These are phyloP conservation scores for Exophiala bonariae DNA, from an alignment of 2,329 filamentous ascomycete species.

Conservation along the genomic window DNA sequence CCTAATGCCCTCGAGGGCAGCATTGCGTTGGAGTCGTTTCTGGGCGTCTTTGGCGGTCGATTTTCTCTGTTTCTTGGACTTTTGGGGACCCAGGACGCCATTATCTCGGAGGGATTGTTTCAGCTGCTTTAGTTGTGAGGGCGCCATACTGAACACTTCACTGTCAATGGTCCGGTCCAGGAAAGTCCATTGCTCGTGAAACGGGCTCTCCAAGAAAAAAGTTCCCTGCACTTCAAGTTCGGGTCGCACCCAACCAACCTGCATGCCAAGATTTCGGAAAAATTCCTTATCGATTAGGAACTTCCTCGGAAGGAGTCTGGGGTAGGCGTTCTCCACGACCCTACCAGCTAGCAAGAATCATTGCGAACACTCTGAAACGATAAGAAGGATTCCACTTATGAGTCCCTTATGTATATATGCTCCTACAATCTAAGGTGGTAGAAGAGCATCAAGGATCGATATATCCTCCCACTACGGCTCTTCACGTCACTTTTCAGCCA, in stretches of 20 bases:
- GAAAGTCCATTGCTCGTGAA: not conserved
- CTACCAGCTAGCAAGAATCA: too few relatives aligned
- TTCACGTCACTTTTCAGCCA: too few relatives aligned
- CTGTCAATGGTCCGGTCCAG: not conserved
- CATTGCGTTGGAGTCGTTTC: constrained; percentile 73
- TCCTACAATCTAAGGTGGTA: too few relatives aligned
- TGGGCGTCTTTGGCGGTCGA: constrained; percentile 68
- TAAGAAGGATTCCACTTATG: too few relatives aligned
- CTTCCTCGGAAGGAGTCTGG: too few relatives aligned
- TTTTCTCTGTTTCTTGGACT: constrained; percentile 93
- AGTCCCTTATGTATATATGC: too few relatives aligned
- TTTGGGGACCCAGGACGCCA: constrained; percentile 84
- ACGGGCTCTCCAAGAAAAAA: not conserved
- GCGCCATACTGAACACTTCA: constrained; percentile 65
- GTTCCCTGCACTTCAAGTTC: constrained; percentile 1
- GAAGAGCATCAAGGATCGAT: too few relatives aligned
- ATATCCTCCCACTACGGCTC: too few relatives aligned
- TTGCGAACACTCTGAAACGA: too few relatives aligned
- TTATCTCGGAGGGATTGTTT: constrained; percentile 88
- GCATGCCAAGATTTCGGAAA: not conserved
- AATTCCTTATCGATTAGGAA: constrained; percentile 2
- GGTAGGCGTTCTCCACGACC: too few relatives aligned
- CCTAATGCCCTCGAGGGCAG: constrained; percentile 79
- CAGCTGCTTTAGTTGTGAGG: constrained; percentile 93
- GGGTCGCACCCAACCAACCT: not conserved